Evolutionary conservation across 352 stramenopile species (phyloP).

Genomic region (Paralagenidium karlingii): DNA sequence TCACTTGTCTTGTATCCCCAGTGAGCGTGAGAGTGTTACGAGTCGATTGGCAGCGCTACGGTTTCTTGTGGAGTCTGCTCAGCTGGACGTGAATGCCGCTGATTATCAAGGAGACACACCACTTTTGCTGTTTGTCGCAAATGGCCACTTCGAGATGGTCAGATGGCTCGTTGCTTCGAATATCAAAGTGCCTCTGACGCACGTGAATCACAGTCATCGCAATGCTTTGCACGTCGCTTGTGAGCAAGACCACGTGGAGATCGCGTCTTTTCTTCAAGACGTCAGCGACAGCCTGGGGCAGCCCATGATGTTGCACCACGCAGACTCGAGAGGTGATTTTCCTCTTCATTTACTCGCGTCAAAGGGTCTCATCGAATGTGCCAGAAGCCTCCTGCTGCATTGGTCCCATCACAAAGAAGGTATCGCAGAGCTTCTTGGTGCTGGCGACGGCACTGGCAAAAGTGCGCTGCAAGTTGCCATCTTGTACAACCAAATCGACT

Average conservation of each 20-base stretch:
- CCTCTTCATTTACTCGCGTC: conserved; percentile 31
- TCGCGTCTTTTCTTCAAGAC: conserved; percentile 25
- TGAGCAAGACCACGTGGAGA: conserved; percentile 43
- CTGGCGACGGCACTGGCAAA: conserved; percentile 10
- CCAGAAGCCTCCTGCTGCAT: conserved; percentile 22
- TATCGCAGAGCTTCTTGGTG: conserved; percentile 7
- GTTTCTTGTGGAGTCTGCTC: conserved; percentile 24
- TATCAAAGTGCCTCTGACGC: too few relatives aligned
- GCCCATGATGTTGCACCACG: conserved; percentile 14
- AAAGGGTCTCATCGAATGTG: conserved; percentile 38
- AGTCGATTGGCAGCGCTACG: conserved; percentile 34
- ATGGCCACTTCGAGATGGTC: conserved; percentile 31
- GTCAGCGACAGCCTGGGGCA: too few relatives aligned
- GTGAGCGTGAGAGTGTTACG: too few relatives aligned
- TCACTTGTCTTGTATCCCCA: too few relatives aligned
- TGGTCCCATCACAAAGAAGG: conserved; percentile 1
- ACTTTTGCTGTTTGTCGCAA: conserved; percentile 34
- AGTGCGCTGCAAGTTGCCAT: conserved; percentile 33
- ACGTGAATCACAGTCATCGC: conserved; percentile 12
- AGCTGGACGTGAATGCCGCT: conserved; percentile 20
- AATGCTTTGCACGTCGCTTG: conserved; percentile 52
- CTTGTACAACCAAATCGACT: conserved; percentile 13
- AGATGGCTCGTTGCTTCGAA: too few relatives aligned
- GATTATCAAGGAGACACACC: conserved; percentile 33
- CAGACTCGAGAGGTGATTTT: conserved; percentile 14